Evolutionary conservation across 345 rosid species (phyloP), one percentile per base, ranked within the genome.

Genomic region (Anastatica hierochuntica): DNA sequence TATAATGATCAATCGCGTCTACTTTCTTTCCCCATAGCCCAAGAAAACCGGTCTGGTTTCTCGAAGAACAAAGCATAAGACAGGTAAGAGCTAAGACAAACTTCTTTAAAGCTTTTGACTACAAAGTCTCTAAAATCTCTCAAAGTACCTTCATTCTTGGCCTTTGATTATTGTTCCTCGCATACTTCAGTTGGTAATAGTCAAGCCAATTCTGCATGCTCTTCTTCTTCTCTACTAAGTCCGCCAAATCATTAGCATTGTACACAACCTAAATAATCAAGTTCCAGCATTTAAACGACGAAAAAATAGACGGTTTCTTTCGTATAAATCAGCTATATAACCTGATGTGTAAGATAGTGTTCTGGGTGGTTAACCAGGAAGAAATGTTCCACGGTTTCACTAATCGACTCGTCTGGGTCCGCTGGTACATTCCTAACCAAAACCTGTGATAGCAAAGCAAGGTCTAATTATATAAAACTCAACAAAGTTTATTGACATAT

Each of bases 341-440:
- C 95, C 85, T 80, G 81, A 74, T 86, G 80, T 1, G 78, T 74
- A 24, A 86, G 84, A 58, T 86, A 86, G 60, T 74, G 77, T 58
- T 86, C 85, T 5, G 84, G 88, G 64, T 86, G 95, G 75, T 86
- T 86, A 66, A 80, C 95, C 35, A 86, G 66, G 63, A 86, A 86
- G 72, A 77, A 86, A 57, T 86, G 90, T 63, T 86, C 88, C 68
- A 86, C 90, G 20, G 77, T 77, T 64, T 86, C 90, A 49, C 90
- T 76, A 46, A 82, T 79, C 41, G 95, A 70, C 73, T 85, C 95
- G 26, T 85, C 88, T 1, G 90, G 72, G 40, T 86, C 90, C 9
- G 90, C 84, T 19, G 95, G 95, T 35, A 86, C 86, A 20, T 86
- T 86, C 67, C 81, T 76, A 59, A 83, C 95, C 66, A 86, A 85